Base-by-base conservation (phyloP, 2,329 filamentous ascomycete genomes). In the Fusarium sp. region DNA sequence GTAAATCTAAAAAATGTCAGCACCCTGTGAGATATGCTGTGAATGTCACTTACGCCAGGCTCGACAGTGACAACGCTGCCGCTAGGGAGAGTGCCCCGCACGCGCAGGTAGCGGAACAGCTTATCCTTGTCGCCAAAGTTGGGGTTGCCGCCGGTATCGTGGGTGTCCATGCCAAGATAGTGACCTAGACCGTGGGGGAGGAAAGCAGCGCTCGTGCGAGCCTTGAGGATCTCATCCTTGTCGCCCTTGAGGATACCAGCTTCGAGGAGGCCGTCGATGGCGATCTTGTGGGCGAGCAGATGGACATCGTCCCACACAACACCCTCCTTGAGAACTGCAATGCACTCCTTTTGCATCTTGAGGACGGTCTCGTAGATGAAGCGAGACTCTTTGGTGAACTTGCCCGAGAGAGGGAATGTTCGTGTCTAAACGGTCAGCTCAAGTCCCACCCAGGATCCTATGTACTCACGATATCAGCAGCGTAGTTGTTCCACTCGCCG, bases 21-120 rank as follows among this genome's bases (percentile, higher is more conserved):
- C 4, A 29, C 14, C 27, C 6, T 16, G 12, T 19, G 15, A 27
- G 23, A 19, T 15, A 12, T 2, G 8, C 14, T 21, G 18, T 14
- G 37, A 10, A 25, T 8, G 31, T 4, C 19, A 85, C 90, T 82
- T 85, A 93, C 90, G 52, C 96, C 96, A 18, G 96, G 96, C 84
- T 99, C 96, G 42, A 98, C 95, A 0, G 96, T 99, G 59, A 99
- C 91, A 29, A 99, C 94, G 55, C 92, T 92, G 12, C 93, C 92
- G 1, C 90, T 91, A 1, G 94, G 94, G 52, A 98, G 81, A 27
- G 83, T 87, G 18, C 93, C 92, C 59, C 96, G 86, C 42, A 97
- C 91, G 48, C 96, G 87, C 67, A 99, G 84, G 79, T 98, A 98
- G 59, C 90, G 88, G 83, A 98, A 98, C 87, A 98, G 90, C 39